Base-by-base conservation (phyloP, 2,329 filamentous ascomycete species). In the Magnaporthiopsis incrustans region DNA sequence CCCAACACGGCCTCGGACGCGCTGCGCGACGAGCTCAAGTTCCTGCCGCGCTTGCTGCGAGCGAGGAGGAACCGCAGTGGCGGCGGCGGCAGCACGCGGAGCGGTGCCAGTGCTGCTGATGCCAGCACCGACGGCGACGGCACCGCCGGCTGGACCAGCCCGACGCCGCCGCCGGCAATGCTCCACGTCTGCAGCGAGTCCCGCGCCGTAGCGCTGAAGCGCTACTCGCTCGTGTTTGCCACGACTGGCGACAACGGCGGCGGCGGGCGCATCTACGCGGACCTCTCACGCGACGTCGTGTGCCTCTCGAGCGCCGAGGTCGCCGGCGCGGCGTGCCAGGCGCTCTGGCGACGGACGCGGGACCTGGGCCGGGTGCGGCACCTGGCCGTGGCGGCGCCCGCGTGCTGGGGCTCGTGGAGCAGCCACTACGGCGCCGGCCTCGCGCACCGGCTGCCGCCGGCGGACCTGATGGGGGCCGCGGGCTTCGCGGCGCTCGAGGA, bases 351-450 rank as follows among this genome's bases (percentile, higher is more conserved):
- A 22, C 59, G 57, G 27, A 63, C 62, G 56, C n/a, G 27, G 7
- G 62, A 50, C 25, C 53, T 63, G 32, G 62, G 27, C 25, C 56
- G 35, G 12, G 56, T 64, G 44, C 35, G 57, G 25, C 62, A 64
- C 62, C 62, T 64, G 57, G 62, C 62, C 35, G 58, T 64, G 26
- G 61, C 61, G 5, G 57, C 57, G 15, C 38, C 61, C 2, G 57
- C 57, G 15, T 64, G 33, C 62, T 63, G 62, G 62, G 62, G 44
- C 38, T 50, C 50, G 27, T 62, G 61, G 50, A 30, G 50, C 50
- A 57, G 50, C 60, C 64, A 66, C 33, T 35, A 67, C 60, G 62
- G 67, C 25, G 57, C 38, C 25, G 63, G 57, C 18, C 56, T 60
- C 25, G 66, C 60, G 4, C 64, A 30, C 1, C 64, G 53, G 18